These are phyloP conservation scores for Sequoiadendron giganteum DNA, from an alignment of 75 land plant genomes.

Conservation along the genomic window DNA sequence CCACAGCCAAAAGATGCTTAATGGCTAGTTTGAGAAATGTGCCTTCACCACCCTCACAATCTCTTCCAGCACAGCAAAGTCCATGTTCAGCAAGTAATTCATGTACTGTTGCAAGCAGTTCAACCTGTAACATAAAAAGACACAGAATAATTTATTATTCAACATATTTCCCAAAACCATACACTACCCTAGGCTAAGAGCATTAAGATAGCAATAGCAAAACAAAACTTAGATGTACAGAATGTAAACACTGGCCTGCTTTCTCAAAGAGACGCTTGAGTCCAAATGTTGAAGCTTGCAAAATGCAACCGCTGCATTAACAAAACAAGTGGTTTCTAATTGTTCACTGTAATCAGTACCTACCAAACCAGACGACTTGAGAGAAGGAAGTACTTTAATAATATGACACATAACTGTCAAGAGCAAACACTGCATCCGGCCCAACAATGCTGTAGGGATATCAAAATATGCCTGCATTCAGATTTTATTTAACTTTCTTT, in stretches of 20 bases:
- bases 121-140: slow-evolving; percentile 48
- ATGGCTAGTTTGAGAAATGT: slow-evolving; percentile 90
- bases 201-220: slow-evolving; percentile 4
- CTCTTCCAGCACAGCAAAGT: slow-evolving; percentile 88
- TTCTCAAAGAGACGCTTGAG: slow-evolving; percentile 46
- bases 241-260: slow-evolving; percentile 53
- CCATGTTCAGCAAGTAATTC: slow-evolving; percentile 94
- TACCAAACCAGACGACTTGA: slow-evolving; percentile 37
- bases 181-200: neutral
- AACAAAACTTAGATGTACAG: neutral
- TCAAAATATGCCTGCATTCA: slow-evolving; percentile 35
- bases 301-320: slow-evolving; percentile 82
- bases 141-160: neutral
- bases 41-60: slow-evolving; percentile 83
- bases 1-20: slow-evolving; percentile 80
- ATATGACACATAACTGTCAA: slow-evolving; percentile 67
- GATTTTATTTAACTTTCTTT: neutral
- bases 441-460: slow-evolving; percentile 26
- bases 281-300: slow-evolving; percentile 90
- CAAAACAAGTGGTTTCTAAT: slow-evolving; percentile 49
- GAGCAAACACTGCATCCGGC: slow-evolving; percentile 66
- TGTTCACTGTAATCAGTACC: slow-evolving; percentile 39
- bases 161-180: neutral
- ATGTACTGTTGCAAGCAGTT: slow-evolving; percentile 78
- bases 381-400: slow-evolving; percentile 27